Evolutionary conservation across 345 rosid species (phyloP).

Genomic region (Citrus cavaleriei): DNA sequence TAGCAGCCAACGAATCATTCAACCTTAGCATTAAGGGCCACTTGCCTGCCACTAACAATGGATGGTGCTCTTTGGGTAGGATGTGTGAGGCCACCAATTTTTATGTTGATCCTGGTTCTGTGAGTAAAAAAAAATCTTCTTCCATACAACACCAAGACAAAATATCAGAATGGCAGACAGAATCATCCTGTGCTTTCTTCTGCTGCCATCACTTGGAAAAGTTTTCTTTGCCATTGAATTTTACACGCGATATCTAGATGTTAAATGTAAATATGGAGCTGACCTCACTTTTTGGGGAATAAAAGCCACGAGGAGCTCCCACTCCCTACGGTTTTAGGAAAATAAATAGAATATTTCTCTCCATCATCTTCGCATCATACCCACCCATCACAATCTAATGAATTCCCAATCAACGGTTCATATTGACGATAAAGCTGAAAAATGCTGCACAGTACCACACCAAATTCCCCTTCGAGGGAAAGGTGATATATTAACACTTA

Average conservation of each 20-base stretch:
- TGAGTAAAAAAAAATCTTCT: no score
- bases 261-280: no score
- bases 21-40: background rate
- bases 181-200: no score
- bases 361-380: background rate
- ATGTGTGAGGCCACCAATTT: constrained; percentile 23
- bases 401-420: background rate
- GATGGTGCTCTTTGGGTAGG: background rate
- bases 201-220: no score
- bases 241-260: no score
- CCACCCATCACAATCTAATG: background rate
- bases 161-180: background rate
- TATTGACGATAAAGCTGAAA: background rate
- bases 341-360: background rate
- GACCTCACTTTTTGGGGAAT: background rate
- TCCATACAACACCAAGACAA: background rate
- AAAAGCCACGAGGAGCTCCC: background rate
- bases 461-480: background rate
- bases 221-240: no score
- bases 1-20: background rate
- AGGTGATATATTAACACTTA: no score
- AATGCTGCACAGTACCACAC: background rate
- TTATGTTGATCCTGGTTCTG: background rate
- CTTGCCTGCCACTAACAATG: constrained; percentile 4
- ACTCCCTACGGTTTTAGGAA: background rate